A percentile compares a stretch with the other conserved stretches of the same genome.
These are phyloP conservation scores for Hypoxylon fuscum DNA, from an alignment of 495 filamentous ascomycete genomes.

Conservation along the genomic window DNA sequence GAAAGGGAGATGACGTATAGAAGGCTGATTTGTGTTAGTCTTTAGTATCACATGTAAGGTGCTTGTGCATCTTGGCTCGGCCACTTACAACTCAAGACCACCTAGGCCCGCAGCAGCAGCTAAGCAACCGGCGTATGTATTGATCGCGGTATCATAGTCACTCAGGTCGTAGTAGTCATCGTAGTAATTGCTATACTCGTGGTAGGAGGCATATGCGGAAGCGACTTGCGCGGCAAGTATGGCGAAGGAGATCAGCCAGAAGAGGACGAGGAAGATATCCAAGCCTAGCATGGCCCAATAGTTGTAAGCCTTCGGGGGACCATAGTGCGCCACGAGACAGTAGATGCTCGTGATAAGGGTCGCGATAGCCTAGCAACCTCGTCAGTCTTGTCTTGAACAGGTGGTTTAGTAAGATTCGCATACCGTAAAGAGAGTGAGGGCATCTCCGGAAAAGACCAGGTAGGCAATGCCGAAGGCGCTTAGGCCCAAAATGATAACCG, in stretches of 20 bases:
- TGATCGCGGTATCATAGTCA: constrained; percentile 23
- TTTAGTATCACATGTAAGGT: constrained; percentile 3
- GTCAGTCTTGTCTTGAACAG: constrained; percentile 6
- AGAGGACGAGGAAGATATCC: constrained; percentile 54
- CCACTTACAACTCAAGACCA: constrained; percentile 56
- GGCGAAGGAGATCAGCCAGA: constrained; percentile 58
- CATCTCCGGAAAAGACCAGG: constrained; percentile 41
- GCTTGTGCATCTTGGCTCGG: background rate
- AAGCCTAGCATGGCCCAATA: constrained; percentile 60
- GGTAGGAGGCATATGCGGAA: constrained; percentile 14
- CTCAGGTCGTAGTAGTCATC: constrained; percentile 29
- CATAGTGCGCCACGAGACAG: constrained; percentile 47
- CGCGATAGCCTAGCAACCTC: constrained; percentile 46
- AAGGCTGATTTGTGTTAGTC: constrained; percentile 43
- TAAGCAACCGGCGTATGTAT: constrained; percentile 30
- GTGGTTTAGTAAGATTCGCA: constrained; percentile 13
- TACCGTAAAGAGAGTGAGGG: constrained; percentile 54
- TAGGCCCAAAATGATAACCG: constrained; percentile 73
- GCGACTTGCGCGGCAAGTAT: constrained; percentile 51
- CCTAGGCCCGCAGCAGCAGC: constrained; percentile 49
- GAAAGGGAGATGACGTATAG: constrained; percentile 51
- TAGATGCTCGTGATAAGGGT: constrained; percentile 54
- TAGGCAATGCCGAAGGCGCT: constrained; percentile 66
- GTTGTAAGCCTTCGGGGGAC: constrained; percentile 51
- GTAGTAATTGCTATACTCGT: constrained; percentile 29